phyloP scores from a whole-genome alignment of 257 asterid species.

The Plantago major region DNA sequence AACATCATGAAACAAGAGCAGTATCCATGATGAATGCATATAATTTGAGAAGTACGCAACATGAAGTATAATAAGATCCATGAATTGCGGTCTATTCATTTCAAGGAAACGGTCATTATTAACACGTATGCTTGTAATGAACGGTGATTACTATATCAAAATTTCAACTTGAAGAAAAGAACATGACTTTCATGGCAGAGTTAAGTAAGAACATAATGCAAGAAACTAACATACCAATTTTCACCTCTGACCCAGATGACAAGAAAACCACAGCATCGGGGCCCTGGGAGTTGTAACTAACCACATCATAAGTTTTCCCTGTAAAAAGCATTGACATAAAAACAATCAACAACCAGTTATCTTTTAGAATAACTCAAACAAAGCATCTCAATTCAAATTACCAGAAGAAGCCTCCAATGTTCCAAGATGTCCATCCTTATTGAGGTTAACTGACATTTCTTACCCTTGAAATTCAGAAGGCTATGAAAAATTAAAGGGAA shows the following conservation, averaged over 20 bases:
- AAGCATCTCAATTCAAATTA: conserved; percentile 21
- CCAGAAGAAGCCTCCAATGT: conserved; percentile 49
- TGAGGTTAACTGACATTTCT: conserved; percentile 39
- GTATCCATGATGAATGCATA: not conserved
- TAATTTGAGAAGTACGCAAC: not conserved
- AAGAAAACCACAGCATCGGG: conserved; percentile 47
- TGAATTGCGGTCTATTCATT: not conserved
- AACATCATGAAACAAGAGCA: no score
- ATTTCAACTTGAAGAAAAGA: not conserved
- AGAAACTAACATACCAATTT: conserved; percentile 41
- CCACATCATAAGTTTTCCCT: conserved; percentile 64
- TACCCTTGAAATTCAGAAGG: conserved; percentile 49
- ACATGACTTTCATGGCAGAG: no score
- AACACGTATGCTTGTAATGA: not conserved
- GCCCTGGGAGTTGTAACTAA: conserved; percentile 40
- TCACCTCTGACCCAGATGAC: conserved; percentile 44
- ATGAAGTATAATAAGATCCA: not conserved
- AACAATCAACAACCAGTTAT: not conserved
- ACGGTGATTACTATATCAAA: not conserved
- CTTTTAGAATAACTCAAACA: not conserved
- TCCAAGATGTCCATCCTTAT: conserved; percentile 46
- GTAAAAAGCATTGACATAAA: conserved; percentile 15
- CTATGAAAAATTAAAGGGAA: conserved; percentile 26
- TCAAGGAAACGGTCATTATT: not conserved
- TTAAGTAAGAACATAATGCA: not conserved